Base-by-base conservation (phyloP, 495 filamentous ascomycete genomes). In the Penicillium ucsense region DNA sequence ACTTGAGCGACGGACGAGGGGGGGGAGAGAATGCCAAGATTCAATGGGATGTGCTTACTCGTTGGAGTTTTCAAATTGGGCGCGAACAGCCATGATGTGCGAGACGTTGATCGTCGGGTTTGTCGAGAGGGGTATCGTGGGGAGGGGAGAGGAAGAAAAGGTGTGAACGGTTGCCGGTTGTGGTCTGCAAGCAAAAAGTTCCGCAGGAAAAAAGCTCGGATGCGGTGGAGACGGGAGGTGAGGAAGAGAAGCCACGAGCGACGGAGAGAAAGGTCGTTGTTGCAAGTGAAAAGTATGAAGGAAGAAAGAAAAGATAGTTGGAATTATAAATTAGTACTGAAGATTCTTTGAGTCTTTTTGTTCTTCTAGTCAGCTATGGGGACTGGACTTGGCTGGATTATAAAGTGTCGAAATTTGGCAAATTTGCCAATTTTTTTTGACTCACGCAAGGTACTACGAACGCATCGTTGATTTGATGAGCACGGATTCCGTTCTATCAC, bases 11-110 rank as follows among this genome's bases (percentile, higher is more conserved):
- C 3, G 8, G 40, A 10, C 2, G 2, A 29, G 12, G 30, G 8
- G 9, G 31, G 4, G 41, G 31, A 5, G 10, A 8, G 41, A 32
- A 11, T 5, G 30, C n/a, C 5, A 33, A 31, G 10, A 6, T 29
- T 33, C 8, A 8, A 31, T 2, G 4, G 9, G 35, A 40, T 2
- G n/a, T 5, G 48, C 80, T 63, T 68, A 97, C 92, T 97, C 92
- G 76, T 97, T 96, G 53, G 88, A 95, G 73, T 95, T 96, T 72
- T 97, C 92, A 65, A 97, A 98, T 74, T 92, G 84, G 47, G 85
- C 85, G 65, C 85, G 82, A 42, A 89, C 85, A 70, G 85, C 82
- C 85, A 89, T 89, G 61, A 47, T 61, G 50, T 35, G 33, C 41
- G 36, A 43, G 5, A 31, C 8, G 47, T 44, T 40, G 36, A 31